A percentile compares a stretch with the other conserved stretches of the same genome.
Conservation (phyloP, 192 early-diverging fungal genomes). For the Coemansia sp. region DNA sequence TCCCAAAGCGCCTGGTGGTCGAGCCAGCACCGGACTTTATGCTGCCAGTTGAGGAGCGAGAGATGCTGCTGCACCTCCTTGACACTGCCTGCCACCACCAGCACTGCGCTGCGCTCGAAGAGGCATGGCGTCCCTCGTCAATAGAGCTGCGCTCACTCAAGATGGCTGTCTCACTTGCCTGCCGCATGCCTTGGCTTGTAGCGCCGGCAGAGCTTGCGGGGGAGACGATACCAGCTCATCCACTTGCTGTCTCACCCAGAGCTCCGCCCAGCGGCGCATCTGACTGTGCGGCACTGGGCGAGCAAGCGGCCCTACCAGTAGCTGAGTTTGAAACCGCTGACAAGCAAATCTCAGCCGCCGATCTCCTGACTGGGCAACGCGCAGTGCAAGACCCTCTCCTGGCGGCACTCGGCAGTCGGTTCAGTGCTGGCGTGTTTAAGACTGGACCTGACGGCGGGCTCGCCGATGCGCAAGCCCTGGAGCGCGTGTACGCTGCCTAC, state of each 20-base stretch:
- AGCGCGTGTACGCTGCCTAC: slow-evolving; percentile 38
- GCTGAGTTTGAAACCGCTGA: background rate
- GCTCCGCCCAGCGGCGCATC: slow-evolving; percentile 1
- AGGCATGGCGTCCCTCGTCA: slow-evolving; percentile 71
- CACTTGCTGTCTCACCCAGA: background rate
- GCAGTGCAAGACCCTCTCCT: slow-evolving; percentile 36
- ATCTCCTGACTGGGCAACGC: slow-evolving; percentile 24
- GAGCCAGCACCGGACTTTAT: slow-evolving; percentile 53
- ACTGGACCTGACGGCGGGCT: slow-evolving; percentile 22
- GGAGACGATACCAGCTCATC: background rate
- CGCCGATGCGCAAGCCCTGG: slow-evolving; percentile 24
- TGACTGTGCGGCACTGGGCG: slow-evolving; percentile 17
- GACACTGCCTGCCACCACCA: slow-evolving; percentile 55
- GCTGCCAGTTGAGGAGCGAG: slow-evolving; percentile 52
- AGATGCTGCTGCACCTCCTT: slow-evolving; percentile 57
- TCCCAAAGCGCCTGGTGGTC: slow-evolving; percentile 65
- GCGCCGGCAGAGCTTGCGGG: background rate
- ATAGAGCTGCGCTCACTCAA: slow-evolving; percentile 67
- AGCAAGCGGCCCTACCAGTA: background rate
- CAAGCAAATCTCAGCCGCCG: slow-evolving; percentile 18
- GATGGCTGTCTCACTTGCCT: slow-evolving; percentile 63
- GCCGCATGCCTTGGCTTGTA: slow-evolving; percentile 73
- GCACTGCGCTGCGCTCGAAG: slow-evolving; percentile 62
- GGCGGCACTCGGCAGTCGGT: slow-evolving; percentile 23
- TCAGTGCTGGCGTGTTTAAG: slow-evolving; percentile 39